Percentiles rank a stretch among this genome's conserved stretches.
Conservation (phyloP, 306 rosid species). For the Chamaecrista fasciculata region DNA sequence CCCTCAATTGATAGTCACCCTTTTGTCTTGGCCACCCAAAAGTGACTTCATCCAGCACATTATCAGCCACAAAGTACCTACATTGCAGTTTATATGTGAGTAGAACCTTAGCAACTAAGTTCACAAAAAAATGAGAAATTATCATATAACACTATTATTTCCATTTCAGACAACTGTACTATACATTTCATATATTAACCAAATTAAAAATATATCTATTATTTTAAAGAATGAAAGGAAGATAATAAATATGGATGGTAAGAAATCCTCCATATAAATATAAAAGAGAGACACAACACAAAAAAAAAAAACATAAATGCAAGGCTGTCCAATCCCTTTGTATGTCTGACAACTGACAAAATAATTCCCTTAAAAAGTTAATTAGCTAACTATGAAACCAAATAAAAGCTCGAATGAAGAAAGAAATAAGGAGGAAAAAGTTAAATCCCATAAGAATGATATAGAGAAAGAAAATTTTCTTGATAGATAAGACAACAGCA, state of each 20-base stretch:
- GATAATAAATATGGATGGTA: neutral
- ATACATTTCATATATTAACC: slow-evolving; percentile 9
- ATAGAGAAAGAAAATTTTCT: neutral
- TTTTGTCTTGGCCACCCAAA: slow-evolving; percentile 96
- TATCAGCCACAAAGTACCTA: slow-evolving; percentile 90
- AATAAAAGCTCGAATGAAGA: neutral
- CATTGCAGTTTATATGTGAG: slow-evolving; percentile 25
- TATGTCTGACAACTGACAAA: neutral
- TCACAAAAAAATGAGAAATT: slow-evolving; percentile 5
- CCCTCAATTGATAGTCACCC: slow-evolving; percentile 60
- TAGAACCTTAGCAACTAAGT: slow-evolving; percentile 21
- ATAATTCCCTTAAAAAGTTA: neutral
- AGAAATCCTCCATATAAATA: slow-evolving; percentile 5
- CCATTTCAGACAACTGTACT: slow-evolving; percentile 2
- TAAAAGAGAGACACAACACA: neutral
- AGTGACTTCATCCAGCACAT: slow-evolving; percentile 86
- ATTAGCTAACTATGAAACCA: neutral
- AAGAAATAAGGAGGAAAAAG: neutral
- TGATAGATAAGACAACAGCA: neutral
- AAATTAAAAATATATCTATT: neutral
- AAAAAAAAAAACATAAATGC: neutral
- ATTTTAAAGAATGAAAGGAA: neutral
- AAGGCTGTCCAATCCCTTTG: neutral
- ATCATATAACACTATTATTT: neutral
- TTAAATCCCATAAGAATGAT: neutral